Evolutionary conservation across 345 rosid genomes (phyloP).

Genomic region (Iberis pinnata): DNA sequence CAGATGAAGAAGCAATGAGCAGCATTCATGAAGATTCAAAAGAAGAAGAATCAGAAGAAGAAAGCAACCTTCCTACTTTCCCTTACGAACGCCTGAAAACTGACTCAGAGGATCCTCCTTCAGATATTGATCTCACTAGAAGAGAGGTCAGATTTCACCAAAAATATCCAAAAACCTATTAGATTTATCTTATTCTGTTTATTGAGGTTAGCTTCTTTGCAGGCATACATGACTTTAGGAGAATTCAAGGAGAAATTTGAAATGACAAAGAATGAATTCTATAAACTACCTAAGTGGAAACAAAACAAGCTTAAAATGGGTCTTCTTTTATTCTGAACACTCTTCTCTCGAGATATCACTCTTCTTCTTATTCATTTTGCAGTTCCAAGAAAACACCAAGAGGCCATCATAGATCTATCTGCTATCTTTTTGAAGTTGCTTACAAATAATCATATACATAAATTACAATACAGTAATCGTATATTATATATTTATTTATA

Average conservation of each 20-base stretch:
- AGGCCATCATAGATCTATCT: conserved; percentile 10
- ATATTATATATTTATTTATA: no score
- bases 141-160: conserved; percentile 57
- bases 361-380: conserved; percentile 28
- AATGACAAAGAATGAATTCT: conserved; percentile 70
- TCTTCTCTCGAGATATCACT: conserved; percentile 13
- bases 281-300: conserved; percentile 93
- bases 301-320: conserved; percentile 97
- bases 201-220: conserved; percentile 18
- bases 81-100: conserved; percentile 78
- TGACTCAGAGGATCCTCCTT: conserved; percentile 54
- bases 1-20: conserved; percentile 58
- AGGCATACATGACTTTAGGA: conserved; percentile 66
- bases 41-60: conserved; percentile 85
- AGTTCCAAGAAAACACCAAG: conserved; percentile 19
- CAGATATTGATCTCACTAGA: conserved; percentile 81
- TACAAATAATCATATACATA: conserved; percentile 11
- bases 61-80: conserved; percentile 61
- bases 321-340: conserved; percentile 62
- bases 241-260: conserved; percentile 92
- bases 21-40: conserved; percentile 71
- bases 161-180: background rate
- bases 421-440: conserved; percentile 17
- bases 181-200: background rate
- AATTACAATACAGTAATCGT: no score